Conservation (phyloP, 768 basidiomycete species). For the Calocybe cyanea region DNA sequence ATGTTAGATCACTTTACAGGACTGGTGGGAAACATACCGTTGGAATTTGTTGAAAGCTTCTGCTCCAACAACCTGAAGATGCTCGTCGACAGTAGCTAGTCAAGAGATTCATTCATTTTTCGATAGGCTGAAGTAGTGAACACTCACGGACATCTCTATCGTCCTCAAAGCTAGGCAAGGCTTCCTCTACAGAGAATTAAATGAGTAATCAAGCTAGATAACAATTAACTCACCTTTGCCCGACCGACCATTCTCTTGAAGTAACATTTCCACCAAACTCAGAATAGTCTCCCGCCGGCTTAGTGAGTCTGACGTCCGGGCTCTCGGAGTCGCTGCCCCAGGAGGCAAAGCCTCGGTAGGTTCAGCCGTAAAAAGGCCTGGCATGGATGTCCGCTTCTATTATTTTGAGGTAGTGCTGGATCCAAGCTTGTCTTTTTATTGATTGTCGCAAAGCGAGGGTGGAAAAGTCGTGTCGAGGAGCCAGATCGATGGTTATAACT, state of each 20-base stretch:
- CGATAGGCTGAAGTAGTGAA: background rate
- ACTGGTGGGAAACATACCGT: conserved; percentile 36
- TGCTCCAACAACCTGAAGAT: conserved; percentile 63
- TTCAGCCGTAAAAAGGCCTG: conserved; percentile 17
- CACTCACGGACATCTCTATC: conserved; percentile 65
- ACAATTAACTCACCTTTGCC: conserved; percentile 25
- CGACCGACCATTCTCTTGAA: conserved; percentile 31
- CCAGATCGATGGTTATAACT: conserved; percentile 9
- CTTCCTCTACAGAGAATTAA: conserved; percentile 24
- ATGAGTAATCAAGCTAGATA: background rate
- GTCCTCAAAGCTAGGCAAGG: conserved; percentile 52
- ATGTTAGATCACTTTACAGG: conserved; percentile 5
- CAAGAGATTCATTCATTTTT: background rate
- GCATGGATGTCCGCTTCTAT: conserved; percentile 11
- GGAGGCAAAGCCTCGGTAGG: conserved; percentile 16
- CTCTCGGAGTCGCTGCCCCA: conserved; percentile 20
- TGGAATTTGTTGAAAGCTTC: conserved; percentile 63
- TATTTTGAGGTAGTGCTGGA: background rate
- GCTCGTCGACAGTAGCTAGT: conserved; percentile 63
- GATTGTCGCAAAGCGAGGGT: conserved; percentile 3
- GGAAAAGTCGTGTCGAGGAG: conserved; percentile 17
- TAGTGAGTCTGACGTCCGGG: conserved; percentile 24
- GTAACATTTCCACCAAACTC: conserved; percentile 48
- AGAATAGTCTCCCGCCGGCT: conserved; percentile 44
- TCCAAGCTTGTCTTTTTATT: conserved; percentile 7